Evolutionary conservation across 106 monocot genomes (phyloP), one percentile per base, ranked within the genome.

Genomic region (Apostasia shenzhenica): DNA sequence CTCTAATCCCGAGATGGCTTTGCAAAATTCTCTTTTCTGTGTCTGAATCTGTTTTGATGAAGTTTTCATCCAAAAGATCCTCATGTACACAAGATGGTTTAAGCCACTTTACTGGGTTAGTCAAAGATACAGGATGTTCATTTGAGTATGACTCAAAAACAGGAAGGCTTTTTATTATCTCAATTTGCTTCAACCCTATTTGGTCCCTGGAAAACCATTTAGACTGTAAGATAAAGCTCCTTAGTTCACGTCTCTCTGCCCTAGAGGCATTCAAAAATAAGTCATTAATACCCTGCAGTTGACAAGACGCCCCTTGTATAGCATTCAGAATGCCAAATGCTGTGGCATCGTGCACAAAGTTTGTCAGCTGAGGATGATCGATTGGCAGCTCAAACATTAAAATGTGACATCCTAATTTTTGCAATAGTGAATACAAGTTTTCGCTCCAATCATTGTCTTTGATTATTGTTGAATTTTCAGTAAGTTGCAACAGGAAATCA

Each of bases 371-470:
- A 14, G 86, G 87, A 80, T 99, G 99, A 69, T 93, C 85, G 64
- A 93, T 59, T 55, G 72, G 67, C 12, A 99, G 47, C 66, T 99
- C 93, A 67, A 83, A 70, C 55, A 80, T 72, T 73, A 93, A 76
- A 71, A 92, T 70, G 71, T 73, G 76, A 74, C 86, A 92, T 3
- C 99, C 99, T 55, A 99, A 43, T 71, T 90, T 99, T 63, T 83
- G 82, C 71, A 99, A 73, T 56, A 99, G 54, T 9, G 81, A 85
- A 58, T 72, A 72, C 89, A 99, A 83, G 65, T 93, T 93, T 60
- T 99, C 99, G 57, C 85, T 99, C 99, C 99, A 99, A 0, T 87
- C 93, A 72, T 87, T 90, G 85, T 93, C 80, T 70, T 64, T 83
- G 71, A 99, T 85, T 26, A 93, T 83, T 82, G 72, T 78, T 61